Conservation (phyloP, 2,329 filamentous ascomycete genomes). For the Bipolaris cookei region DNA sequence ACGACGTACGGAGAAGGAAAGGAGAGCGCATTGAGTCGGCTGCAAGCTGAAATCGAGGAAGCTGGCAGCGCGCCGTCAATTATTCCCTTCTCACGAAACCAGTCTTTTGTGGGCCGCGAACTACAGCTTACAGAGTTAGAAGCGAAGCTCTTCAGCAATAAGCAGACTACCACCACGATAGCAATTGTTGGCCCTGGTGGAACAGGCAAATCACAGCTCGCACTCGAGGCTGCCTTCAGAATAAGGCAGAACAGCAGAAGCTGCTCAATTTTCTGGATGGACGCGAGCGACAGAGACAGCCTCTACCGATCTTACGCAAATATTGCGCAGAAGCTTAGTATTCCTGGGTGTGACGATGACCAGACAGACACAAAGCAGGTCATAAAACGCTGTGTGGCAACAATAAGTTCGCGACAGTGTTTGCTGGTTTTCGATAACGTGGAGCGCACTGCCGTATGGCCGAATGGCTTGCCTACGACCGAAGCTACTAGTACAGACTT, state of each 20-base stretch:
- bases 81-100: conserved; percentile 37
- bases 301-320: conserved; percentile 48
- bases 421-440: conserved; percentile 21
- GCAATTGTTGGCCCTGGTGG: conserved; percentile 27
- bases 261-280: conserved; percentile 55
- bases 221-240: conserved; percentile 51
- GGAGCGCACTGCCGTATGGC: conserved; percentile 32
- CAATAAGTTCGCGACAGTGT: conserved; percentile 2
- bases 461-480: conserved; percentile 7
- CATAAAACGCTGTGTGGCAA: conserved; percentile 11
- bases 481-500: not conserved
- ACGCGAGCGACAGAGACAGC: conserved; percentile 48
- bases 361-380: conserved; percentile 9
- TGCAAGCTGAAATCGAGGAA: conserved; percentile 21
- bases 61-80: conserved; percentile 23
- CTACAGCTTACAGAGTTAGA: conserved; percentile 35
- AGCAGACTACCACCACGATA: conserved; percentile 15
- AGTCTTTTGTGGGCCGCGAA: conserved; percentile 32
- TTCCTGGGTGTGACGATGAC: conserved; percentile 25
- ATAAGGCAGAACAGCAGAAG: conserved; percentile 43
- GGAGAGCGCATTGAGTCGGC: conserved; percentile 21
- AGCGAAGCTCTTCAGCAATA: conserved; percentile 28
- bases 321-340: conserved; percentile 35
- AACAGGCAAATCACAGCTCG: conserved; percentile 31
- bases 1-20: conserved; percentile 28